phyloP scores from a whole-genome alignment of 2,329 filamentous ascomycete genomes.

The Hypoxylon rubiginosum region DNA sequence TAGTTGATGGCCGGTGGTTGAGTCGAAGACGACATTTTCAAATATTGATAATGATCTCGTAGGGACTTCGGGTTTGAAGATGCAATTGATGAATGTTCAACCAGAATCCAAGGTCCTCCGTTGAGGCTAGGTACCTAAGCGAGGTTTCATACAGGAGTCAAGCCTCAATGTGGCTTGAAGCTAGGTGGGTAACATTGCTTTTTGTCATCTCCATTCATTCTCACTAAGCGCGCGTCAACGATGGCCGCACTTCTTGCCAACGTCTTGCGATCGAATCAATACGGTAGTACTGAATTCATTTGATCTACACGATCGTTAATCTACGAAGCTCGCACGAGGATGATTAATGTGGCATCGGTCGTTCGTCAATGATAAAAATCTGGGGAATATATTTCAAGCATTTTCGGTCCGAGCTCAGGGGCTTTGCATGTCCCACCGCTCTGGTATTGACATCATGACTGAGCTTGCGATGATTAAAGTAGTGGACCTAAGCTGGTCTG shows the following conservation, averaged over 20 bases:
- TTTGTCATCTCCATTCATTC: no score
- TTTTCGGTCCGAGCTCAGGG: slow-evolving; percentile 36
- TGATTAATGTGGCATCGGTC: not conserved
- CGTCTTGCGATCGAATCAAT: not conserved
- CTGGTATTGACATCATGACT: slow-evolving; percentile 26
- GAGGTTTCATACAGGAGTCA: not conserved
- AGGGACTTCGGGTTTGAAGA: not conserved
- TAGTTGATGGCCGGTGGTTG: slow-evolving; percentile 79
- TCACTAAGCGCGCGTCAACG: slow-evolving; percentile 1
- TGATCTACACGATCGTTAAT: no score
- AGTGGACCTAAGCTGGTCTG: not conserved
- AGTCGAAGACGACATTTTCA: slow-evolving; percentile 45
- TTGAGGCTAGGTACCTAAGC: slow-evolving; percentile 1
- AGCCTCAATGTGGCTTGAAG: slow-evolving; percentile 6
- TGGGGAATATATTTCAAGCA: not conserved
- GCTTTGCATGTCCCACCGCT: not conserved
- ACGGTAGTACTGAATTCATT: not conserved
- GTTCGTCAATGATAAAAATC: not conserved
- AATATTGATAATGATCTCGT: not conserved
- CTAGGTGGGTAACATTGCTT: no score
- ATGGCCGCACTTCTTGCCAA: not conserved
- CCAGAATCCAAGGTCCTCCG: not conserved
- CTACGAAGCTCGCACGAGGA: not conserved
- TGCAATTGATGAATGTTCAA: not conserved
- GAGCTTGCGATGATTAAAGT: not conserved